phyloP scores from a whole-genome alignment of 2,329 filamentous ascomycete species.

The Fusarium poae region DNA sequence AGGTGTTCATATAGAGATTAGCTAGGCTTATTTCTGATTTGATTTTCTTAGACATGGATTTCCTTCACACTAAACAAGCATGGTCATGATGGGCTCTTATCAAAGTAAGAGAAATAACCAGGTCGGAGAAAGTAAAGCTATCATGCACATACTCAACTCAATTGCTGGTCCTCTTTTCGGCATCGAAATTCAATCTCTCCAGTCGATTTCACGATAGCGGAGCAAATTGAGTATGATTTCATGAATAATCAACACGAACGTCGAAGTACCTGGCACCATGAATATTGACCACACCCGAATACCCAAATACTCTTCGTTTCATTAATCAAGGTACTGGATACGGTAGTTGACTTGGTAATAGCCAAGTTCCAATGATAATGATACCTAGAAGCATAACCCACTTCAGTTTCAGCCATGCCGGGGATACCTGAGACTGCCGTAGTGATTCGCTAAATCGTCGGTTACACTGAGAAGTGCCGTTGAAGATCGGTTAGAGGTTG shows the following conservation, averaged over 20 bases:
- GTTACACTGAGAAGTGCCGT: background rate
- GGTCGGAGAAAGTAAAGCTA: background rate
- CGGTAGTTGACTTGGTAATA: background rate
- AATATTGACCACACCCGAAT: background rate
- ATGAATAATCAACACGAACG: background rate
- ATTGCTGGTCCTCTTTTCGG: too few relatives aligned
- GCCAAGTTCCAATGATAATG: background rate
- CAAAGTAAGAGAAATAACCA: background rate
- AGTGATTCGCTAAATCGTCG: slow-evolving; percentile 14
- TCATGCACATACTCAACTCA: too few relatives aligned
- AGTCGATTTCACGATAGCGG: background rate
- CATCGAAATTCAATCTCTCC: background rate
- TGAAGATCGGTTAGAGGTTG: slow-evolving; percentile 1
- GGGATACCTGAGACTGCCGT: slow-evolving; percentile 6
- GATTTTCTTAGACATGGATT: background rate
- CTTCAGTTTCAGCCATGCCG: slow-evolving; percentile 7
- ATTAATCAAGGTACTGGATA: too few relatives aligned
- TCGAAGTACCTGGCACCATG: background rate
- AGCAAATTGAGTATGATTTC: background rate
- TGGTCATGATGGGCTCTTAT: background rate
- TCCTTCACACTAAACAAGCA: background rate
- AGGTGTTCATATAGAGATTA: too few relatives aligned
- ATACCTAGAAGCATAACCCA: background rate
- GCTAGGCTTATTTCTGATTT: too few relatives aligned
- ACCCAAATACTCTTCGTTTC: background rate